Conservation (phyloP, 768 basidiomycete genomes). For the Boletellus ananiceps region DNA sequence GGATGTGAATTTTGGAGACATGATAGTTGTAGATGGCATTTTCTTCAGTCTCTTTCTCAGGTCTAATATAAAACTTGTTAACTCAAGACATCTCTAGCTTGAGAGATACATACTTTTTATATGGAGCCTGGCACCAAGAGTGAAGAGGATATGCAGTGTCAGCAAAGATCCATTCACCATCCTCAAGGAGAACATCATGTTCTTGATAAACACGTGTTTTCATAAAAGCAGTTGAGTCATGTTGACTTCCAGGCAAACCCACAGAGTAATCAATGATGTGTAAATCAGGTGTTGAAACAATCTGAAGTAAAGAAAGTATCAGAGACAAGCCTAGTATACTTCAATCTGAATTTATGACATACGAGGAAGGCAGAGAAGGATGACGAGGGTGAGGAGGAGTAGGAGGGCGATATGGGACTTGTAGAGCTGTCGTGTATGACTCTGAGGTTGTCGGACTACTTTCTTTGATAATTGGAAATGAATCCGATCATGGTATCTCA, state of each 20-base stretch:
- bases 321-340: too few relatives aligned
- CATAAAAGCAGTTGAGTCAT: constrained; percentile 32
- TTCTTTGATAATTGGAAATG: too few relatives aligned
- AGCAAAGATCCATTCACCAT: constrained; percentile 34
- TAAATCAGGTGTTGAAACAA: constrained; percentile 12
- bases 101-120: constrained; percentile 31
- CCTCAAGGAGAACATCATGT: not conserved
- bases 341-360: too few relatives aligned
- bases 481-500: too few relatives aligned
- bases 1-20: constrained; percentile 29
- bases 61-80: too few relatives aligned
- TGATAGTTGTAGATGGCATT: constrained; percentile 28
- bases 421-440: too few relatives aligned
- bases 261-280: constrained; percentile 30
- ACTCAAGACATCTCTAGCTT: too few relatives aligned
- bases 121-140: constrained; percentile 28
- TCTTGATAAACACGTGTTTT: constrained; percentile 20
- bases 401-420: too few relatives aligned
- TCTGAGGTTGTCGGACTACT: too few relatives aligned
- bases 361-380: too few relatives aligned
- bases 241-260: constrained; percentile 31
- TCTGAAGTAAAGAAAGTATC: too few relatives aligned
- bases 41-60: constrained; percentile 1
- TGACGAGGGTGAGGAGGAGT: too few relatives aligned
- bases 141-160: constrained; percentile 38